A percentile compares a stretch with the other conserved stretches of the same genome.
Conservation (phyloP, 495 filamentous ascomycete genomes). For the Extremus antarcticus region DNA sequence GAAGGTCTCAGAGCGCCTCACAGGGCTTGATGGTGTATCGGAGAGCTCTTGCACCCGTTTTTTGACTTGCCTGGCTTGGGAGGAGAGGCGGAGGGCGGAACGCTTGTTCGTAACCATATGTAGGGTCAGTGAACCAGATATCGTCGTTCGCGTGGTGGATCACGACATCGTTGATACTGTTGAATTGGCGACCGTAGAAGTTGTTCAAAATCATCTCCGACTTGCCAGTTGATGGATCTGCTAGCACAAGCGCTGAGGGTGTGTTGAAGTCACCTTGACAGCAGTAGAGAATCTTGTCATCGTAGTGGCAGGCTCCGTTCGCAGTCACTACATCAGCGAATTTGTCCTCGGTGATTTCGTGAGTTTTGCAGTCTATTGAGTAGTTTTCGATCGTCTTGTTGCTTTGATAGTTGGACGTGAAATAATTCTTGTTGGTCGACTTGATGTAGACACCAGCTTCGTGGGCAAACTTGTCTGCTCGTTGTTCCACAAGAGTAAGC, state of each 20-base stretch:
- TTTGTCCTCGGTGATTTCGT: conserved; percentile 27
- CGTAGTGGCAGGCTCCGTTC: conserved; percentile 26
- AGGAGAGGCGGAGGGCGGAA: conserved; percentile 29
- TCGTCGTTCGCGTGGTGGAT: conserved; percentile 20
- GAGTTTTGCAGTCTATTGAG: conserved; percentile 19
- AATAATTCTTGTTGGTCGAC: conserved; percentile 47
- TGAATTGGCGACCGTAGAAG: conserved; percentile 39
- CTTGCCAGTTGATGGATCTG: conserved; percentile 10
- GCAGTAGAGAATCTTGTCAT: conserved; percentile 24
- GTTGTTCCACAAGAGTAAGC: too few relatives aligned
- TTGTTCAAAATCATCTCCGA: conserved; percentile 29
- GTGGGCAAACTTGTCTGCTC: conserved; percentile 27
- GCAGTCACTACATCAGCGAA: conserved; percentile 24
- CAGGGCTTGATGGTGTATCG: too few relatives aligned
- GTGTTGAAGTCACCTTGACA: conserved; percentile 25
- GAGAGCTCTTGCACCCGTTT: too few relatives aligned
- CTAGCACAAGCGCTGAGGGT: conserved; percentile 12
- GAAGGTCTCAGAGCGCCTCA: too few relatives aligned
- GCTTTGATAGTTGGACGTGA: conserved; percentile 42
- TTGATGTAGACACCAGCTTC: conserved; percentile 51
- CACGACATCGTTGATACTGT: conserved; percentile 39
- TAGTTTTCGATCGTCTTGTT: conserved; percentile 28
- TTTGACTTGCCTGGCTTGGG: conserved; percentile 32
- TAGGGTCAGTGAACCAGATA: conserved; percentile 26
- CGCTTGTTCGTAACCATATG: conserved; percentile 30